Evolutionary conservation across 1,284 basidiomycete genomes (phyloP), one percentile per base, ranked within the genome.

Genomic region (Cystobasidium slooffiae): DNA sequence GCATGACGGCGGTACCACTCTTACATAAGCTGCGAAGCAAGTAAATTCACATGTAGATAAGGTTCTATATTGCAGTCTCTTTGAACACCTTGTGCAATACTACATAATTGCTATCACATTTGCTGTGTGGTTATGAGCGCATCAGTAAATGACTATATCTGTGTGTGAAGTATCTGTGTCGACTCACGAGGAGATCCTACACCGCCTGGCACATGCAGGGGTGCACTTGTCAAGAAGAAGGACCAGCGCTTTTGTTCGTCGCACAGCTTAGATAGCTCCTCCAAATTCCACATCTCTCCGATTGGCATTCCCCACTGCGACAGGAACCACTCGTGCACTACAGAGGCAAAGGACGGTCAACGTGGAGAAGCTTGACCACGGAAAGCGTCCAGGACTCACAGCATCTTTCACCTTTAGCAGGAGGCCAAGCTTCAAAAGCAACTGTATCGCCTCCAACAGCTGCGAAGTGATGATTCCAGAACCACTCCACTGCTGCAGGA

Each of bases 281-380:
- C 81, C 14, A 85, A 78, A 75, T 85, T 83, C 65, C 84, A 84
- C 51, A 84, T 76, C 75, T 85, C 84, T 37, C 84, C 84, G 44
- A 84, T 84, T 16, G 75, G 75, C 22, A 55, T 76, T 9, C 70
- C 75, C 70, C 69, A 72, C n/a, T 63, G 65, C 20, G 65, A 58
- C 7, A 75, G 51, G 49, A 75, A 75, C 67, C 68, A 75, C 56
- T 75, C 74, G 43, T 75, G 74, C 24, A 72, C 72, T 74, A 20
- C 4, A n/a, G 20, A 37, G n/a, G 14, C 8, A 7, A 18, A 5
- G 1, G 8, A 37, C 61, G n/a, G 59, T 12, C 16, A 18, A 6
- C 18, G 12, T 12, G n/a, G 47, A 24, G n/a, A 3, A 22, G n/a
- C 20, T 20, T 55, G 22, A 49, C 22, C 1, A 37, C 41, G 43